Conservation (phyloP, 1,284 basidiomycete genomes). For the Farysia itapuensis region DNA sequence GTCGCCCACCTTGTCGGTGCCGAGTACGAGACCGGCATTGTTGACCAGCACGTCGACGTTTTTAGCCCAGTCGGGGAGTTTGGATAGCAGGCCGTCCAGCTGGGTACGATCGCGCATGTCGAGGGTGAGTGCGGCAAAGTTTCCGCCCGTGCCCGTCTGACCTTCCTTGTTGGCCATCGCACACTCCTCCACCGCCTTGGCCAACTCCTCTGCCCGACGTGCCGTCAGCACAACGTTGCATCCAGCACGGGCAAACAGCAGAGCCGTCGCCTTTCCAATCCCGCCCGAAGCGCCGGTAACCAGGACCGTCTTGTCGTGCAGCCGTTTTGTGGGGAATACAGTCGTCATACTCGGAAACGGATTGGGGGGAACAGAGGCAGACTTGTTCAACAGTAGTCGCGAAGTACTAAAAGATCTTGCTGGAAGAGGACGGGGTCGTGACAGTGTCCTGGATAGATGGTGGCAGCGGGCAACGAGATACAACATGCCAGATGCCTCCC, state of each 20-base stretch:
- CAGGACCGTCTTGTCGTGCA: slow-evolving; percentile 80
- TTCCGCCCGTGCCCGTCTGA: slow-evolving; percentile 65
- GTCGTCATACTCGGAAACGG: slow-evolving; percentile 37
- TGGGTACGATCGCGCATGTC: slow-evolving; percentile 45
- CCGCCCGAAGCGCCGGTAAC: slow-evolving; percentile 82
- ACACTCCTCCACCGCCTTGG: slow-evolving; percentile 64
- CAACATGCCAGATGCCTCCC: no score
- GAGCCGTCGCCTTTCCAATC: slow-evolving; percentile 66
- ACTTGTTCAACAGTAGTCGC: no score
- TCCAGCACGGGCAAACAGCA: slow-evolving; percentile 57
- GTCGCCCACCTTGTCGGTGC: slow-evolving; percentile 77
- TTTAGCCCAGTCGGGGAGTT: slow-evolving; percentile 52
- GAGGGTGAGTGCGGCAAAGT: slow-evolving; percentile 44
- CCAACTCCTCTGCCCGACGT: slow-evolving; percentile 59
- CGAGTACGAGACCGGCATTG: slow-evolving; percentile 72
- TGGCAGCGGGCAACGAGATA: no score
- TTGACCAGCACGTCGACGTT: slow-evolving; percentile 55
- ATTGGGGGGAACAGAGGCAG: slow-evolving; percentile 2
- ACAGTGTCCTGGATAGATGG: no score
- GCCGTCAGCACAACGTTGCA: slow-evolving; percentile 62
- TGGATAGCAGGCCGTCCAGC: slow-evolving; percentile 30
- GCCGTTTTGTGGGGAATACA: slow-evolving; percentile 40
- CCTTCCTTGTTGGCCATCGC: slow-evolving; percentile 71
- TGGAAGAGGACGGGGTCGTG: no score
- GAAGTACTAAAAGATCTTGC: no score